phyloP scores from a whole-genome alignment of 2,329 filamentous ascomycete species.

The Pseudogymnoascus pannorum region DNA sequence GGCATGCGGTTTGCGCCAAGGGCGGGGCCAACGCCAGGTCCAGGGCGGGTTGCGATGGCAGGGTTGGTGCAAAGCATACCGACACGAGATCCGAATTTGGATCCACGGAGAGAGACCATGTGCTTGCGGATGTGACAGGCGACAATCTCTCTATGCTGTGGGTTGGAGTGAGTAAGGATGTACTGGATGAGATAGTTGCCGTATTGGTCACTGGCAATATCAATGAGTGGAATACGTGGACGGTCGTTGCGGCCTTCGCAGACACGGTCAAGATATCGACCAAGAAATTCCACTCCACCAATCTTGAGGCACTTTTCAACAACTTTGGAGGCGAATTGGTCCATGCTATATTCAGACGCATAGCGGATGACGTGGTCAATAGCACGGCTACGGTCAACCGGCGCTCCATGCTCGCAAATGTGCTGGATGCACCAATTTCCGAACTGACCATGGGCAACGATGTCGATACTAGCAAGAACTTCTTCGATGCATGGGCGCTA shows the following conservation, averaged over 20 bases:
- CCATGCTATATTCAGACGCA: slow-evolving; percentile 94
- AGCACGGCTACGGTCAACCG: slow-evolving; percentile 83
- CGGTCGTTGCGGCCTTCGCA: slow-evolving; percentile 86
- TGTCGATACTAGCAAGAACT: slow-evolving; percentile 88
- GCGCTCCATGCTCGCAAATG: slow-evolving; percentile 91
- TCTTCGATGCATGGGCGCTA: slow-evolving; percentile 96
- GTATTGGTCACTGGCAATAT: slow-evolving; percentile 97
- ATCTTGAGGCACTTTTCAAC: slow-evolving; percentile 99
- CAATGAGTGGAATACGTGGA: slow-evolving; percentile 92
- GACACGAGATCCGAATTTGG: slow-evolving; percentile 96
- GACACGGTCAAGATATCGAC: slow-evolving; percentile 87
- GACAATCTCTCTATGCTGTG: slow-evolving; percentile 87
- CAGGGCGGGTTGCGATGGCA: slow-evolving; percentile 78
- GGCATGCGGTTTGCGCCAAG: slow-evolving; percentile 46
- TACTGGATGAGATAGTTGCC: slow-evolving; percentile 98
- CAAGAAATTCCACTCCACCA: slow-evolving; percentile 79
- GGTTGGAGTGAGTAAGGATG: slow-evolving; percentile 80
- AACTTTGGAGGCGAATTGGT: slow-evolving; percentile 98
- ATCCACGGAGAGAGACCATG: slow-evolving; percentile 97
- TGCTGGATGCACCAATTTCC: slow-evolving; percentile 99
- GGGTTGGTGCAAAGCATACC: slow-evolving; percentile 99
- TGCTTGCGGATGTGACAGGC: slow-evolving; percentile 95
- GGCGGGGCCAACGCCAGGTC: slow-evolving; percentile 67
- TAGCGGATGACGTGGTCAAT: slow-evolving; percentile 93
- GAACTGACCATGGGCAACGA: slow-evolving; percentile 94